Percentiles rank a stretch among this genome's conserved stretches.
phyloP scores from a whole-genome alignment of 345 rosid species.

The Pugionium cornutum region DNA sequence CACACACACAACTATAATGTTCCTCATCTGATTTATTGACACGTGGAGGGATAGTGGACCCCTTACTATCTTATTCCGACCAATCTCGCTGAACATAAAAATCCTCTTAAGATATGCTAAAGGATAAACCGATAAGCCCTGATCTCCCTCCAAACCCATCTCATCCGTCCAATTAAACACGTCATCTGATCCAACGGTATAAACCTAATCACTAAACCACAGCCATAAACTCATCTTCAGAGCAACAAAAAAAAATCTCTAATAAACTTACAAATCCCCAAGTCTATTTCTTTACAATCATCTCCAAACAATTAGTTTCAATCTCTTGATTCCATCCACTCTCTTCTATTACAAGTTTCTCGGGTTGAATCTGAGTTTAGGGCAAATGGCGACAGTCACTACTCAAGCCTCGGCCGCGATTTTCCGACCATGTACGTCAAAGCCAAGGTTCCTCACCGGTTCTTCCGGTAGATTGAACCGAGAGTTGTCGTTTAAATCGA shows the following conservation, averaged over 20 bases:
- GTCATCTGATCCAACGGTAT: slow-evolving; percentile 30
- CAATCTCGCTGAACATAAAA: slow-evolving; percentile 51
- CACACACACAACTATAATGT: neutral
- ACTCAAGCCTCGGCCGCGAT: slow-evolving; percentile 87
- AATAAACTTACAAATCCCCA: slow-evolving; percentile 19
- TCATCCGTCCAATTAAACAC: slow-evolving; percentile 22
- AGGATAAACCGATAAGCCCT: slow-evolving; percentile 50
- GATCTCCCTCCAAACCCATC: slow-evolving; percentile 34
- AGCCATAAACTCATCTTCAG: slow-evolving; percentile 52
- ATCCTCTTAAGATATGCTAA: slow-evolving; percentile 40
- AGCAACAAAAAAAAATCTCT: neutral
- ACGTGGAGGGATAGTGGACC: slow-evolving; percentile 40
- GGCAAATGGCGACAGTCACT: slow-evolving; percentile 70
- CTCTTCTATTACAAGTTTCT: slow-evolving; percentile 39
- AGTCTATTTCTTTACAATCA: slow-evolving; percentile 31
- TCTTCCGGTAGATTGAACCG: slow-evolving; percentile 54
- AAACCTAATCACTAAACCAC: slow-evolving; percentile 42
- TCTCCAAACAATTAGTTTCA: slow-evolving; percentile 34
- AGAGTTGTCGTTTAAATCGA: slow-evolving; percentile 50
- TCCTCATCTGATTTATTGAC: neutral
- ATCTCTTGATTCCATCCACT: slow-evolving; percentile 36
- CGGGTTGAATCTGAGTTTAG: slow-evolving; percentile 8
- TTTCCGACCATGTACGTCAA: slow-evolving; percentile 62
- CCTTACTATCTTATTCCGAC: slow-evolving; percentile 53
- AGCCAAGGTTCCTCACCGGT: slow-evolving; percentile 69